Evolutionary conservation across 495 filamentous ascomycete genomes (phyloP).

Genomic region (Evernia prunastri): DNA sequence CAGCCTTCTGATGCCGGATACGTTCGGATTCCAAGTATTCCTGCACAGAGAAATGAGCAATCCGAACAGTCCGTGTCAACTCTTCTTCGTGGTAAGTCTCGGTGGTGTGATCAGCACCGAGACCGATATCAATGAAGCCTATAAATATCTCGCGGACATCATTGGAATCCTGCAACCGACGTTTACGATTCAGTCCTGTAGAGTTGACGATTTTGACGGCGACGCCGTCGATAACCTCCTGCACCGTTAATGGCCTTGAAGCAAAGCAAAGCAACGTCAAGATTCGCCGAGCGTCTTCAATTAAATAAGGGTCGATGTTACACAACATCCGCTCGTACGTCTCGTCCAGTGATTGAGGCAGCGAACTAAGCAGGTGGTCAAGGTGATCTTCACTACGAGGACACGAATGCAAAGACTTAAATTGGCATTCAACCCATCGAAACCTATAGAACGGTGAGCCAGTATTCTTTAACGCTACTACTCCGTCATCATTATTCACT

Average conservation of each 20-base stretch:
- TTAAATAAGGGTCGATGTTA: conserved; percentile 26
- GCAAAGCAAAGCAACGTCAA: conserved; percentile 35
- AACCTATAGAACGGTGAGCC: conserved; percentile 30
- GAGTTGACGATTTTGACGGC: conserved; percentile 28
- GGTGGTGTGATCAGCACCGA: conserved; percentile 1
- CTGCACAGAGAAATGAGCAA: conserved; percentile 39
- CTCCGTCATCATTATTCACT: conserved; percentile 7
- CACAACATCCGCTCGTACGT: conserved; percentile 35
- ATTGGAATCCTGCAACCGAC: conserved; percentile 24
- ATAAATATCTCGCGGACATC: conserved; percentile 28
- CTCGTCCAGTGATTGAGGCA: conserved; percentile 34
- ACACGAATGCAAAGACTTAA: conserved; percentile 27
- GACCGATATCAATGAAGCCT: conserved; percentile 27
- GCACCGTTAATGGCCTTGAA: conserved; percentile 28
- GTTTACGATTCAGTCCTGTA: conserved; percentile 23
- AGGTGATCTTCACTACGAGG: conserved; percentile 28
- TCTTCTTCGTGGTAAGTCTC: conserved; percentile 1
- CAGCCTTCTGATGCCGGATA: conserved; percentile 27
- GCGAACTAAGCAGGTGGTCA: conserved; percentile 28
- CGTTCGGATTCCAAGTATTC: conserved; percentile 37
- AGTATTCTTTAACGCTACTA: background rate
- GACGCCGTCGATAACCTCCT: conserved; percentile 33
- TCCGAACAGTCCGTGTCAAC: conserved; percentile 20
- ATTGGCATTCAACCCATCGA: conserved; percentile 37
- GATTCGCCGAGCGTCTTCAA: conserved; percentile 33